These are phyloP conservation scores for Lojkania enalia DNA, from an alignment of 2,329 filamentous ascomycete genomes.

Conservation along the genomic window DNA sequence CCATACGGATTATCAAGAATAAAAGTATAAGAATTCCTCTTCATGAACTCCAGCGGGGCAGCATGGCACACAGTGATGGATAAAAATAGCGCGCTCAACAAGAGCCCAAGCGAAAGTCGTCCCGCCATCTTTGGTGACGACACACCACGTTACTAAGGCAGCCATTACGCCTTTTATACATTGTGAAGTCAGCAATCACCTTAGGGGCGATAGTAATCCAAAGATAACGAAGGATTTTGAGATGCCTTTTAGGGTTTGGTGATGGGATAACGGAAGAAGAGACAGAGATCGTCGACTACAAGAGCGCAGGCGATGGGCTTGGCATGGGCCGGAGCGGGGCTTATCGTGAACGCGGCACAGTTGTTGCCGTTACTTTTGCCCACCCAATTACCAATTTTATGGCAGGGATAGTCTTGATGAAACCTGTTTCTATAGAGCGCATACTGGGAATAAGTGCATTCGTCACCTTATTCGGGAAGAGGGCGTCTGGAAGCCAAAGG, in stretches of 20 bases:
- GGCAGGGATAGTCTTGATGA: background rate
- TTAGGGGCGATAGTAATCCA: background rate
- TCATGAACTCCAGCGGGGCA: conserved; percentile 9
- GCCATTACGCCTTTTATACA: conserved; percentile 5
- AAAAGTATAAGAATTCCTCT: conserved; percentile 27
- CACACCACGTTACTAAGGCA: background rate
- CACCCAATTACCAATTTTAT: background rate
- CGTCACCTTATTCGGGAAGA: background rate
- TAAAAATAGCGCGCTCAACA: conserved; percentile 14
- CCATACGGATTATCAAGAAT: conserved; percentile 27
- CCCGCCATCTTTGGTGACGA: conserved; percentile 12
- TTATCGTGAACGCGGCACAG: conserved; percentile 2
- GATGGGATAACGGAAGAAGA: conserved; percentile 3
- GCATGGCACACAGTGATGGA: conserved; percentile 13
- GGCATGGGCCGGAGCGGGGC: background rate
- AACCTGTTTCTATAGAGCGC: background rate
- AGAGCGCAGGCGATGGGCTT: background rate
- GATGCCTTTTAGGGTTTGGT: conserved; percentile 5
- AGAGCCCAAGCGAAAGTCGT: conserved; percentile 8
- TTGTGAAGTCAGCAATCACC: too few species aligned
- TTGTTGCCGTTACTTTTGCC: background rate
- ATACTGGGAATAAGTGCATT: background rate
- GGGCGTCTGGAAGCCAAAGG: too few species aligned
- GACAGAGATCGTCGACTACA: background rate
- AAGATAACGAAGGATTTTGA: conserved; percentile 10